Percentiles rank a stretch among this genome's conserved stretches.
These are phyloP conservation scores for Neocallimastix lanati DNA, from an alignment of 192 early-diverging fungal species.

Conservation along the genomic window DNA sequence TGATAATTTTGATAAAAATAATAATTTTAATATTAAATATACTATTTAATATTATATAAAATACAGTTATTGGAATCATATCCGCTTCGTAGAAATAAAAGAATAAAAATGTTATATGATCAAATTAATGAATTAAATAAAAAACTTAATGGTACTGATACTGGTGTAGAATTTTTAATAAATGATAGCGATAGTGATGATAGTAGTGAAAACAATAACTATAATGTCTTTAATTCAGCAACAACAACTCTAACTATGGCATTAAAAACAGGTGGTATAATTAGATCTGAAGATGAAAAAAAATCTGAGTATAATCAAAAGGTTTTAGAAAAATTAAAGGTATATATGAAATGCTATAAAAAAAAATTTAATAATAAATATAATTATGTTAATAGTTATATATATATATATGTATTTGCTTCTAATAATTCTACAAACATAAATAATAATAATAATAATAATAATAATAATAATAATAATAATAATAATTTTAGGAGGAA, in stretches of 20 bases:
- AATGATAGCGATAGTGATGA: not conserved
- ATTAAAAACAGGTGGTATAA: not conserved
- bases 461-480: too few relatives aligned
- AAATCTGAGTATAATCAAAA: conserved; percentile 3
- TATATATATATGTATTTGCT: too few relatives aligned
- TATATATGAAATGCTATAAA: too few relatives aligned
- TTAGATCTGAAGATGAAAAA: not conserved
- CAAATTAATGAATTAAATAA: not conserved
- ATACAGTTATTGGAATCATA: not conserved
- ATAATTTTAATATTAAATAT: not conserved
- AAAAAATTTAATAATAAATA: too few relatives aligned
- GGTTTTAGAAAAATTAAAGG: conserved; percentile 1
- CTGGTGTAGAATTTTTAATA: not conserved
- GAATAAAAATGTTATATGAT: not conserved
- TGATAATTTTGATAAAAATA: too few relatives aligned
- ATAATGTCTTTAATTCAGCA: conserved; percentile 8
- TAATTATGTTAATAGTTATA: too few relatives aligned
- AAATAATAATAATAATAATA: too few relatives aligned
- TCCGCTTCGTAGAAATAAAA: not conserved
- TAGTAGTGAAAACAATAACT: not conserved
- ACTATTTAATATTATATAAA: not conserved
- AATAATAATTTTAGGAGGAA: conserved; percentile 39
- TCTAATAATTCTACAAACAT: too few relatives aligned
- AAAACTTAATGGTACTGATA: not conserved
- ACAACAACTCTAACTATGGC: conserved; percentile 1